A percentile compares a stretch with the other conserved stretches of the same genome.
phyloP scores from a whole-genome alignment of 2,329 filamentous ascomycete genomes.

The Apiospora aurea region DNA sequence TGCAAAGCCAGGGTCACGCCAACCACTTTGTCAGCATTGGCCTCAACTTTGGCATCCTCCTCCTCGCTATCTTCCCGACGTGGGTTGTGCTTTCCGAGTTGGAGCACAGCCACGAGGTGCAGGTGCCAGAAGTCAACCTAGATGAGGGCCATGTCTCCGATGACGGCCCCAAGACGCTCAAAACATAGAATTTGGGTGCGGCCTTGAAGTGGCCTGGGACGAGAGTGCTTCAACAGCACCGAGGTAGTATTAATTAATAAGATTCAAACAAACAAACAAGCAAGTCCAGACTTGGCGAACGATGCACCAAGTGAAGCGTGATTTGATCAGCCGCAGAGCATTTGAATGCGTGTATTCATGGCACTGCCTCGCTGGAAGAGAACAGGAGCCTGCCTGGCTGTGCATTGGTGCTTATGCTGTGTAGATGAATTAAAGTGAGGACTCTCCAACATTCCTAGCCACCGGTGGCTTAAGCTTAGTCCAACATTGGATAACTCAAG shows the following conservation, averaged over 20 bases:
- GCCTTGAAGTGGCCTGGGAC: neutral
- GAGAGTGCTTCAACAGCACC: constrained; percentile 13
- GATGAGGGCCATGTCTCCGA: constrained; percentile 13
- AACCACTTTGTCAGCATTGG: constrained; percentile 44
- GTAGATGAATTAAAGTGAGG: constrained; percentile 11
- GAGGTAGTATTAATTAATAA: neutral
- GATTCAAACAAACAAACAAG: neutral
- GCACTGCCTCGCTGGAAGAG: no score
- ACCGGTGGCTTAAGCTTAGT: neutral
- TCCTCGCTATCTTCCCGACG: constrained; percentile 40
- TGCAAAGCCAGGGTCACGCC: constrained; percentile 42
- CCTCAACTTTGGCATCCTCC: constrained; percentile 41
- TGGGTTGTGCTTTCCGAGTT: constrained; percentile 42
- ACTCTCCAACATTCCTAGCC: neutral
- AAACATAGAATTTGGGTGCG: constrained; percentile 1
- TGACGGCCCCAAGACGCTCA: constrained; percentile 3
- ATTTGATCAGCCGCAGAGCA: neutral
- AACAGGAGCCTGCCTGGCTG: neutral
- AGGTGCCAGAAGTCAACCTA: constrained; percentile 24
- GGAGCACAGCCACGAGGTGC: constrained; percentile 39
- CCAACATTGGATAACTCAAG: neutral
- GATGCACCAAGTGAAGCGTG: neutral
- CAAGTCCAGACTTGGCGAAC: neutral
- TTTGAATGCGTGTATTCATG: neutral
- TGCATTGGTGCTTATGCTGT: neutral